phyloP scores from a whole-genome alignment of 2,329 filamentous ascomycete genomes.

The Boeremia exigua region DNA sequence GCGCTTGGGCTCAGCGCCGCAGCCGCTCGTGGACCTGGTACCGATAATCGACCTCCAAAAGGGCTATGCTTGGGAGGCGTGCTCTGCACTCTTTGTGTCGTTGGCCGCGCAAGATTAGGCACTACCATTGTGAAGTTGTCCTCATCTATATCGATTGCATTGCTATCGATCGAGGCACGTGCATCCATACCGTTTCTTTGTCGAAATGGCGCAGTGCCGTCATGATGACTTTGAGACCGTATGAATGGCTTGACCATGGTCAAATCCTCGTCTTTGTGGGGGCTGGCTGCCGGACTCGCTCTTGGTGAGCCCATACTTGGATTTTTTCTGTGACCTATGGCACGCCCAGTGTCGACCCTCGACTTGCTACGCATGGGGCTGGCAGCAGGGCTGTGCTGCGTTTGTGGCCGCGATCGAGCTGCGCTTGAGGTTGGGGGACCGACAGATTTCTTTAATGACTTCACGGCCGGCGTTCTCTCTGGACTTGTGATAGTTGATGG shows the following conservation, averaged over 20 bases:
- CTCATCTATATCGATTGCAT: conserved; percentile 44
- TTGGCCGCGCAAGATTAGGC: conserved; percentile 47
- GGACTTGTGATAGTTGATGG: conserved; percentile 57
- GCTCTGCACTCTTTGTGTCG: conserved; percentile 34
- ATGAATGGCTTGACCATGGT: conserved; percentile 55
- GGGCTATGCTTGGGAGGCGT: conserved; percentile 42
- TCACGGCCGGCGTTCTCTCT: conserved; percentile 51
- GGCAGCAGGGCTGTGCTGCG: conserved; percentile 43
- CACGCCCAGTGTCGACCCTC: conserved; percentile 32
- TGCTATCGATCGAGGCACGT: conserved; percentile 50
- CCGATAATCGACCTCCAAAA: conserved; percentile 33
- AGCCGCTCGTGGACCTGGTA: conserved; percentile 36
- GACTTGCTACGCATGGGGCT: conserved; percentile 48
- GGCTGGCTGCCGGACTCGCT: conserved; percentile 42
- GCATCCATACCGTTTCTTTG: conserved; percentile 49
- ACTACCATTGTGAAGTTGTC: conserved; percentile 61
- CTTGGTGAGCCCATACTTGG: conserved; percentile 37
- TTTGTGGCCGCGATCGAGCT: conserved; percentile 41
- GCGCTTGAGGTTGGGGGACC: conserved; percentile 33
- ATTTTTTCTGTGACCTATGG: conserved; percentile 37
- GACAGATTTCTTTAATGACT: conserved; percentile 46
- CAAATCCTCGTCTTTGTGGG: conserved; percentile 54
- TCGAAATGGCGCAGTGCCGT: conserved; percentile 41
- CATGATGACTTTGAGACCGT: conserved; percentile 42
- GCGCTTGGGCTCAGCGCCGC: conserved; percentile 36